Base-by-base conservation (phyloP, 1,284 basidiomycete species). In the Exobasidium cylindrosporum region DNA sequence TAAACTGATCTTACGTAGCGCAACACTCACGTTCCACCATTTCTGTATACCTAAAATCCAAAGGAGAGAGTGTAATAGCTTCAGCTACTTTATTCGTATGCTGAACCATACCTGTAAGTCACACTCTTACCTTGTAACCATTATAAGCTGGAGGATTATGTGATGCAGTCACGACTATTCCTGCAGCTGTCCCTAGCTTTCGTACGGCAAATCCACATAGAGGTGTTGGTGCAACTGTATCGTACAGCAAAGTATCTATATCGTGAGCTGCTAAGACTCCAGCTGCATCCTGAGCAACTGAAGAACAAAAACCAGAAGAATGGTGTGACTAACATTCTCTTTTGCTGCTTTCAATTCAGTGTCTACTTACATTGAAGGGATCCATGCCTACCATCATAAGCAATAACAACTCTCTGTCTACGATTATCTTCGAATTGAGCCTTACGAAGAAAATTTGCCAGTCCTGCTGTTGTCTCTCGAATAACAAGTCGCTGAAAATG, bases 141-240 rank as follows among this genome's bases (percentile, higher is more conserved):
- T 75, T 75, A 64, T 72, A 74, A 46, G 69, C 69, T 11, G 73
- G 73, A 3, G 73, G 73, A 21, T 76, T 76, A 70, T 76, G 73
- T 45, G 61, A 64, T 4, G 73, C 73, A 4, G 73, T 76, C 31
- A 76, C 68, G 6, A 76, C 72, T 46, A 76, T 69, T 5, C 73
- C 73, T 1, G 70, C 73, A 0, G 70, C 72, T 2, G 72, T 66
- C 14, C 66, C 66, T 5, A 71, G 61, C 52, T 67, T 68, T 57
- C 68, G 66, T 46, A 74, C 73, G 1, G 72, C 70, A 40, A 71
- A 76, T 7, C 70, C 71, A 28, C 72, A 69, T 59, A 76, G 63
- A 13, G 73, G 73, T 3, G 73, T 72, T 0, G 73, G 72, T 1
- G 72, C 67, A 4, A 58, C 58, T 2, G 49, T 61, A 1, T 63